Evolutionary conservation across 148 eudicot genomes (phyloP).

Genomic region (Spergularia bocconei): DNA sequence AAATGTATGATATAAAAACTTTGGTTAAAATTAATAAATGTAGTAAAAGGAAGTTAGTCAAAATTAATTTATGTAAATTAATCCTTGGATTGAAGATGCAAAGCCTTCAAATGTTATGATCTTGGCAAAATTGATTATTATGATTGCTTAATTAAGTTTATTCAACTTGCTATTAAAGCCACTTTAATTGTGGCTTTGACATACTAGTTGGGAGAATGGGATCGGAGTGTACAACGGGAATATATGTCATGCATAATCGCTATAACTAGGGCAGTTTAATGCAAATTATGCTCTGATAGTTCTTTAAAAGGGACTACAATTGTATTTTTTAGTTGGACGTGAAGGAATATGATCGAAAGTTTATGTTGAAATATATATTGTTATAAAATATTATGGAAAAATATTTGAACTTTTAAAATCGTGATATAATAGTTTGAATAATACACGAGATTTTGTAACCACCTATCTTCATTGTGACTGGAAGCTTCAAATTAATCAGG

Average conservation of each 20-base stretch:
- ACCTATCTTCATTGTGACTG: no score
- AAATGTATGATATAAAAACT: constrained; percentile 17
- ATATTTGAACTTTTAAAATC: no score
- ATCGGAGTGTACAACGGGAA: constrained; percentile 13
- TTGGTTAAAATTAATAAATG: neutral
- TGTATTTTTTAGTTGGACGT: neutral
- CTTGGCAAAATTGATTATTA: constrained; percentile 12
- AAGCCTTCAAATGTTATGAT: constrained; percentile 13
- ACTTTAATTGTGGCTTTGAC: constrained; percentile 12
- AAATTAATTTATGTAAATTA: constrained; percentile 8
- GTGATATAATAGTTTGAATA: no score
- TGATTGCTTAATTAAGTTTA: neutral
- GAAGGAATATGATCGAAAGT: neutral
- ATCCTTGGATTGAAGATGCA: constrained; percentile 13
- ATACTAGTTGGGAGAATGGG: constrained; percentile 4
- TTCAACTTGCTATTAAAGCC: constrained; percentile 13
- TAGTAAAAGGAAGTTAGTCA: constrained; percentile 2
- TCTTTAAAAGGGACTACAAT: neutral
- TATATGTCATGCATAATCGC: constrained; percentile 17
- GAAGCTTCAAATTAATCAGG: no score
- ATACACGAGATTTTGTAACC: no score
- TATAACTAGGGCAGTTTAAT: neutral
- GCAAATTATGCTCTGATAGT: neutral
- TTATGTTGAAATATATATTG: no score
- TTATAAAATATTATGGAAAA: no score